Evolutionary conservation across 352 stramenopile genomes (phyloP), one percentile per base, ranked within the genome.

Genomic region (Lagenidium giganteum): DNA sequence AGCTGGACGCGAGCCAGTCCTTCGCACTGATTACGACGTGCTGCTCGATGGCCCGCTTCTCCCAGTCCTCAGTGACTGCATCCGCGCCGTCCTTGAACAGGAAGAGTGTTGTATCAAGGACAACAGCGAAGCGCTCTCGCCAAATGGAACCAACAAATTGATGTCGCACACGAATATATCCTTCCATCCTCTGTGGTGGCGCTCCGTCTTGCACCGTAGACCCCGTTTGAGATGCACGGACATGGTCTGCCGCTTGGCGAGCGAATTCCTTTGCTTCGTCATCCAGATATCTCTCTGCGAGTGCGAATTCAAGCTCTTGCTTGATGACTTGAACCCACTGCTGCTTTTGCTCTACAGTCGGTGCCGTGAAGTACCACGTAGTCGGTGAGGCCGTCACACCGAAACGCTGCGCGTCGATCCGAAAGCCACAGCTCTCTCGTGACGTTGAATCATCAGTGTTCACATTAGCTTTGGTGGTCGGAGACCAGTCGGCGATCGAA

Each of bases 281-380:
- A 21, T 80, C 74, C 27, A 87, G 42, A 18, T 77, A 83, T 30
- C 51, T 47, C 42, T 90, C 75, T 3, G 69, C 71, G 3, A 79
- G 47, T 3, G 64, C 57, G 41, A 85, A 85, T 16, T 83, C 67
- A 0, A 84, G 56, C 21, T 85, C 74, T 29, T 81, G 60, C 20
- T 82, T 64, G 13, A 87, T 52, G 1, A 61, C 58, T 21, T 75
- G 63, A 1, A 87, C 41, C 78, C 78, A 90, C 14, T 57, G 49
- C 14, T 61, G 38, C 37, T 85, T 87, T 0, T 34, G n/a, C 9
- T 60, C 26, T 2, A 44, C n/a, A 1, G 56, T 67, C 2, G 54
- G 36, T 0, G 74, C 68, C 0, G 68, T 67, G 38, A 90, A 83
- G 28, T 42, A 73, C 1, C 51, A 34, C 6, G 35, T 28, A 16